Conservation (phyloP, 31 red algal species). For the Pterothamnion heteromorphum region DNA sequence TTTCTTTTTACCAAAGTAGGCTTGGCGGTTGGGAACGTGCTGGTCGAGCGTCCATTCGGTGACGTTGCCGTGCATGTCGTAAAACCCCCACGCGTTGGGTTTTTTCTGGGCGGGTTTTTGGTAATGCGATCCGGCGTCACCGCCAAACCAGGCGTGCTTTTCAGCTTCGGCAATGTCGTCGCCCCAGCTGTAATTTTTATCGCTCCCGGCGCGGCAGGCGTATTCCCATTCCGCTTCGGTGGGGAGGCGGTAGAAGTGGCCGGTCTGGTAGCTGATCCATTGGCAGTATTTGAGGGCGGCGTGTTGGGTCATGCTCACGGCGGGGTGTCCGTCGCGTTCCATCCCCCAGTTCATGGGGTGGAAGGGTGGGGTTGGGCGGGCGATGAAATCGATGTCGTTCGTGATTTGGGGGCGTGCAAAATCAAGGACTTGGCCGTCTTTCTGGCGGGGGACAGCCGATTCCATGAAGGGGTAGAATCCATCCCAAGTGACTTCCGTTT, state of each 20-base stretch:
- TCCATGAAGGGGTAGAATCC: background rate
- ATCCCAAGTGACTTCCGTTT: background rate
- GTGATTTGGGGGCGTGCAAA: background rate
- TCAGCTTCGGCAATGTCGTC: background rate
- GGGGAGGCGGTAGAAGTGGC: background rate
- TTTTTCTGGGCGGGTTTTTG: background rate
- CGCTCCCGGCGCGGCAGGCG: background rate
- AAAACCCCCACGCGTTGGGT: background rate
- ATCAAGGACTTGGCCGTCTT: background rate
- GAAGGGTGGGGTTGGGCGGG: background rate
- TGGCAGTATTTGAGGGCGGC: background rate
- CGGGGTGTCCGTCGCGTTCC: background rate
- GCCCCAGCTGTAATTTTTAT: background rate
- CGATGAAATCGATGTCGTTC: conserved; percentile 4
- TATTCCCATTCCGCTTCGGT: conserved; percentile 1
- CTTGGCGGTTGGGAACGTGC: background rate
- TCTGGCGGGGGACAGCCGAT: background rate
- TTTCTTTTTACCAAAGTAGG: background rate
- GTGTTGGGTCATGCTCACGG: background rate
- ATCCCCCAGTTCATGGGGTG: background rate
- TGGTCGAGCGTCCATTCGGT: background rate
- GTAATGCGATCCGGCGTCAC: background rate
- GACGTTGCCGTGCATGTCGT: background rate
- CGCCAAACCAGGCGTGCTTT: background rate
- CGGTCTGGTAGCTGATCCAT: background rate